A percentile compares a stretch with the other conserved stretches of the same genome.
These are phyloP conservation scores for Phytophthora citricola DNA, from an alignment of 352 stramenopile genomes.

Conservation along the genomic window DNA sequence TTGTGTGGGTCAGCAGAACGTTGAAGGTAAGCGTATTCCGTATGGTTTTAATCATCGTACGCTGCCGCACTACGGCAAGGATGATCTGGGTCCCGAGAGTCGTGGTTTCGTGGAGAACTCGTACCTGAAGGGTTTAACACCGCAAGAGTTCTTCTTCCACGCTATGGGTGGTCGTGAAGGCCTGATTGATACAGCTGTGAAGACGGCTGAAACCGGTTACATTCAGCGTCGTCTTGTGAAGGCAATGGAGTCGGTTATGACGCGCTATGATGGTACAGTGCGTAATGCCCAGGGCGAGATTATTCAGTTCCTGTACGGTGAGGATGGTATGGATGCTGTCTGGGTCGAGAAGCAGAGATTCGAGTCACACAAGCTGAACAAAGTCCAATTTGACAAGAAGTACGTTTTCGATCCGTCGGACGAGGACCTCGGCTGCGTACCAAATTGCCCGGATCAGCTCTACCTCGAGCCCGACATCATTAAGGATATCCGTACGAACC, in stretches of 20 bases:
- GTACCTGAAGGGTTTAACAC: constrained; percentile 96
- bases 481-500: constrained; percentile 93
- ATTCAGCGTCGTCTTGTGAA: constrained; percentile 99
- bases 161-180: constrained; percentile 99
- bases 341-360: constrained; percentile 99
- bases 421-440: constrained; percentile 92
- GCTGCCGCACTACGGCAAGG: constrained; percentile 96
- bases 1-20: constrained; percentile 98
- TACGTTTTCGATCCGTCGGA: constrained; percentile 95
- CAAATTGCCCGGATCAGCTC: constrained; percentile 83
- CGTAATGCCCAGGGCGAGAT: constrained; percentile 93
- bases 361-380: constrained; percentile 90
- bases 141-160: constrained; percentile 99
- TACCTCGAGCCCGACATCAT: constrained; percentile 90
- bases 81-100: constrained; percentile 98
- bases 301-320: constrained; percentile 92
- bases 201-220: constrained; percentile 99
- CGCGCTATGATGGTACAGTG: constrained; percentile 99
- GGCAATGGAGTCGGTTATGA: constrained; percentile 99
- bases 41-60: constrained; percentile 96
- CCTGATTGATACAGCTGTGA: constrained; percentile 99
- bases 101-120: constrained; percentile 99
- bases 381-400: constrained; percentile 94
- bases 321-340: constrained; percentile 99
- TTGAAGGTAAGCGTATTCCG: constrained; percentile 98